Percentiles rank a stretch among this genome's conserved stretches.
phyloP scores from a whole-genome alignment of 176 grass and related monocot species.

The Carex myosuroides region DNA sequence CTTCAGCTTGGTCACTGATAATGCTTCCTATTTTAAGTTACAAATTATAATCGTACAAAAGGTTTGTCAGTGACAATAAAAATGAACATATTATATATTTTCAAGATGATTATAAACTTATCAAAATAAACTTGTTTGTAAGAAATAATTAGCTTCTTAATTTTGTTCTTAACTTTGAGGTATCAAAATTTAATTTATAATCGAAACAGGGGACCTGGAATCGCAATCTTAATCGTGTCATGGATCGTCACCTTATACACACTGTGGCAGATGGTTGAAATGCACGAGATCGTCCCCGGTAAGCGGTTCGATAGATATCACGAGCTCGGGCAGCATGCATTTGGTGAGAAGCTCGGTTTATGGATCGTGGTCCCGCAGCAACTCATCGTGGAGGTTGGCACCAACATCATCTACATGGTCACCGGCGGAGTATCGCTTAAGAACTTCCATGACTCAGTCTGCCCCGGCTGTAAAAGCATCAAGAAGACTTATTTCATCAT shows the following conservation, averaged over 20 bases:
- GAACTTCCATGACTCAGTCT: constrained; percentile 38
- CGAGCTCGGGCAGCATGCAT: constrained; percentile 69
- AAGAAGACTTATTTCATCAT: constrained; percentile 66
- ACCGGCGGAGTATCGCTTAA: constrained; percentile 61
- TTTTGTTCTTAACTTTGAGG: neutral
- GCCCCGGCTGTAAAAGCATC: constrained; percentile 30
- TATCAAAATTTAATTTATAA: neutral
- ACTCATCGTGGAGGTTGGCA: constrained; percentile 65
- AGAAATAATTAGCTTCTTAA: neutral
- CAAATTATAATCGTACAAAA: neutral
- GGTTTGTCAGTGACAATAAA: neutral
- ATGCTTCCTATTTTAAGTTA: neutral
- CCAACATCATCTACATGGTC: constrained; percentile 75
- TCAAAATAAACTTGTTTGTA: neutral
- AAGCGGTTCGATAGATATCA: constrained; percentile 80
- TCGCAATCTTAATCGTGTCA: constrained; percentile 41
- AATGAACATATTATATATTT: neutral
- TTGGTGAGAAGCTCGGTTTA: constrained; percentile 57
- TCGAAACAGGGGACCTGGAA: constrained; percentile 38
- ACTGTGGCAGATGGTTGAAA: constrained; percentile 76
- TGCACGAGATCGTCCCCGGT: constrained; percentile 82
- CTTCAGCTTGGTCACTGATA: neutral
- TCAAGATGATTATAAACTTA: neutral
- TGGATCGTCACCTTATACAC: constrained; percentile 87
- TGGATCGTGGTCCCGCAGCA: constrained; percentile 81